Evolutionary conservation across 1,284 basidiomycete species (phyloP).

Genomic region (Anthracocystis walkeri): DNA sequence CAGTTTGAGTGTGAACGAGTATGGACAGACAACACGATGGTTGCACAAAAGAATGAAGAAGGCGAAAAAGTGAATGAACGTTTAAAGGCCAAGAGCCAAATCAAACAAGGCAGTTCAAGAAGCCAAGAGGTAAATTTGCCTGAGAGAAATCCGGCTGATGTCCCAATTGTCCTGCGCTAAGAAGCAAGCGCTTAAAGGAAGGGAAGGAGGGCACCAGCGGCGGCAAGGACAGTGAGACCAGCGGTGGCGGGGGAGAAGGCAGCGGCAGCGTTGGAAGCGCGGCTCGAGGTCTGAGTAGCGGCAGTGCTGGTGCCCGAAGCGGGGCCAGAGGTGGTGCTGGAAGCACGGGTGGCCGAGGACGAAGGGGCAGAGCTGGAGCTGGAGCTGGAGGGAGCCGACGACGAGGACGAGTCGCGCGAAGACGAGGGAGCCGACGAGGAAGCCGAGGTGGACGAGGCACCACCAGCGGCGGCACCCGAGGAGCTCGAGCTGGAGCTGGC

Average conservation of each 20-base stretch:
- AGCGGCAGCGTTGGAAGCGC: constrained; percentile 30
- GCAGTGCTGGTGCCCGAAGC: constrained; percentile 13
- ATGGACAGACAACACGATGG: constrained; percentile 21
- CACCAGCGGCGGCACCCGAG: constrained; percentile 7
- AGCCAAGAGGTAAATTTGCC: constrained; percentile 15
- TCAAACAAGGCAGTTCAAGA: constrained; percentile 8
- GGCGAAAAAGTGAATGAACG: constrained; percentile 12
- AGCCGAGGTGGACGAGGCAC: constrained; percentile 19
- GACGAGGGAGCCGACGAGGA: constrained; percentile 24
- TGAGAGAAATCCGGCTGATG: not conserved
- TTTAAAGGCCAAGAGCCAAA: not conserved
- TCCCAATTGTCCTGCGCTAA: not conserved
- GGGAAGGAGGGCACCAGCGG: constrained; percentile 48
- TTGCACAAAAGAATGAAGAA: constrained; percentile 14
- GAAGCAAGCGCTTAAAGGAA: constrained; percentile 35
- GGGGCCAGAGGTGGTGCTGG: constrained; percentile 9
- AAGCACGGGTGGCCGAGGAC: constrained; percentile 19
- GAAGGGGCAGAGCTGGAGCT: constrained; percentile 6
- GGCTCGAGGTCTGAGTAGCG: constrained; percentile 17
- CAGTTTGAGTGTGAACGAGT: constrained; percentile 8
- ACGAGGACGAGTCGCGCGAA: constrained; percentile 8
- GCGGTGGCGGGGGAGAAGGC: constrained; percentile 50
- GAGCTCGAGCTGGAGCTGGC: constrained; percentile 19
- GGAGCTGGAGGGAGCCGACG: constrained; percentile 7
- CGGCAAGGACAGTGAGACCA: constrained; percentile 43